Evolutionary conservation across 2,329 filamentous ascomycete genomes (phyloP), one percentile per base, ranked within the genome.

Genomic region (Intubia oerlemansii): DNA sequence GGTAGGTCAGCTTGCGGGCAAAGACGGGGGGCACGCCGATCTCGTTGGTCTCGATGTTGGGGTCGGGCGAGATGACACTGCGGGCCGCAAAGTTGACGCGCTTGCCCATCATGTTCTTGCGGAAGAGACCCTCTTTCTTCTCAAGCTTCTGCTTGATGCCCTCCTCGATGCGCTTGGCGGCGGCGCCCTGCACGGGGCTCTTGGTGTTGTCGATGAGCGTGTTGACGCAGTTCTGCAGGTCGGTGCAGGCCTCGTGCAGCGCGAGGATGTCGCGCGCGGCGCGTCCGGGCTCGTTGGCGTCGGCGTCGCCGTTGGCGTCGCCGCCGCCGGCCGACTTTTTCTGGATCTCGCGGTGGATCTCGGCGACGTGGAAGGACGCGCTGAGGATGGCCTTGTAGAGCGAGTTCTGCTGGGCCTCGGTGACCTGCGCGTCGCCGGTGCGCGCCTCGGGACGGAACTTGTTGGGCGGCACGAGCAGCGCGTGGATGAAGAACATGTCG

Each of bases 41-140:
- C 52, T 98, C 88, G 49, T 92, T 95, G 12, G 88, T 95, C 50
- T 98, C 88, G 43, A 98, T 92, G 45, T 95, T 98, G 3, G 88
- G 88, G 46, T 98, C 88, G 0, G 88, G 88, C 8, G 85, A 95
- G 41, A 98, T 98, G 48, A 98, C 88, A 62, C 79, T 91, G 48
- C 88, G 76, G 21, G 88, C 88, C 28, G 88, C 88, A 48, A 88
- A 95, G 50, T 98, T 95, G 54, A 98, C 88, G 58, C 88, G 82
- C 60, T 98, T 98, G 35, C 88, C 88, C 88, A 98, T 98, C 88
- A 98, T 95, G 52, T 98, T 93, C 59, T 92, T 95, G 42, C 88
- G 66, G 59, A 98, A 98, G 17, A 98, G 62, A 38, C 88, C 88
- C 46, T 98, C 90, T 53, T 98, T 98, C 61, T 98, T 98, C 53